Evolutionary conservation across 148 eudicot species (phyloP), one percentile per base, ranked within the genome.

Genomic region (Persicaria maculosa): DNA sequence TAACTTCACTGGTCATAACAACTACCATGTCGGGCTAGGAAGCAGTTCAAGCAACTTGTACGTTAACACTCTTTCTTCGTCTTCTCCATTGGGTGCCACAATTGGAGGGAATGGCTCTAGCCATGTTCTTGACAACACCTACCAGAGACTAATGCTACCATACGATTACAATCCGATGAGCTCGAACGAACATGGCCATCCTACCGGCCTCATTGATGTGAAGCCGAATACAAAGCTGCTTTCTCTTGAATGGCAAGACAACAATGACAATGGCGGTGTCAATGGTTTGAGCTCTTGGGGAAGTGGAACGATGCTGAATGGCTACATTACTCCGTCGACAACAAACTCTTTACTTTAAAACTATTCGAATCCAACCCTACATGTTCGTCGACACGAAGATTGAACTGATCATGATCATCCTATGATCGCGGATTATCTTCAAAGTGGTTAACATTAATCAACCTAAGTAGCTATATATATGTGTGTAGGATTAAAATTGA

Each of bases 231-330:
- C 94, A 22, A 90, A 85, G 84, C 82, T 88, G 67, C 80, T 89
- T 86, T 81, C 94, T 40, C 89, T 89, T 73, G 92, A 91, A 79
- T 88, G 97, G 92, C 89, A 88, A 75, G 92, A 89, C 71, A 84
- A 82, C 45, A 80, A 81, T 79, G 64, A 40, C 5, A 78, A 87
- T 59, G 47, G 17, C 12, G 46, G 46, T 31, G 45, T 83, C 50
- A 83, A 79, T 71, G 84, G 82, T 50, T 84, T 90, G 15, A 79
- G 83, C 44, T 81, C 93, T 0, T 88, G 93, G 95, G 40, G 40
- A 2, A 74, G 72, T 47, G 72, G 83, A 9, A 83, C 84, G 50
- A 74, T 88, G 77, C 81, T 87, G 82, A 87, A 88, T 67, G 91
- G 89, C 9, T 91, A 88, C 54, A 91, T 86, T 47, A 68, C 90